These are phyloP conservation scores for Paraconiothyrium brasiliense DNA, from an alignment of 2,329 filamentous ascomycete species.

Conservation along the genomic window DNA sequence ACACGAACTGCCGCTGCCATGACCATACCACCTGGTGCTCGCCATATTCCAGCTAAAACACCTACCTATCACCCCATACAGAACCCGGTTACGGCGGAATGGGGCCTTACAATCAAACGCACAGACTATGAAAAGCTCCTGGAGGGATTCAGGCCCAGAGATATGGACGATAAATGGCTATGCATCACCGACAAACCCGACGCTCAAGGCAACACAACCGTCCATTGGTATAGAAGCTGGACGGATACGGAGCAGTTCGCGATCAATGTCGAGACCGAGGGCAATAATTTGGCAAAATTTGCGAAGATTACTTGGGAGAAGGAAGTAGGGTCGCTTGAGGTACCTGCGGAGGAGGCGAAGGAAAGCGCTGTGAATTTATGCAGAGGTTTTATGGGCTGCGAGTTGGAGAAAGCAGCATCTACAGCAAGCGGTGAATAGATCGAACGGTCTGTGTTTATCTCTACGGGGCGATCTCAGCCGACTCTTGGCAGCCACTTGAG, in stretches of 20 bases:
- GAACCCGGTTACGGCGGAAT: constrained; percentile 4
- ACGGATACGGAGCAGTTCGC: background rate
- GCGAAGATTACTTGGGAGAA: constrained; percentile 4
- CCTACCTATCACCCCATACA: constrained; percentile 3
- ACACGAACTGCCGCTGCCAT: background rate
- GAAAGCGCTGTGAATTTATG: background rate
- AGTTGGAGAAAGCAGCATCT: background rate
- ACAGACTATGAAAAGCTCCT: constrained; percentile 5
- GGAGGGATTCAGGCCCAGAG: background rate
- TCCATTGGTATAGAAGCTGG: constrained; percentile 10
- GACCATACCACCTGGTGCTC: background rate
- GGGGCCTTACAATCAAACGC: constrained; percentile 1
- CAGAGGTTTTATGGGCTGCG: background rate
- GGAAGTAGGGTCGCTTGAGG: background rate
- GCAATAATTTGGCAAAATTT: constrained; percentile 6
- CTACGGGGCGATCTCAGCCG: too few relatives aligned
- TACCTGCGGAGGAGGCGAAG: constrained; percentile 7
- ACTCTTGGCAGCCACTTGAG: too few relatives aligned
- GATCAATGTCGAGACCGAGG: background rate
- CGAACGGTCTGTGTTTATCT: too few relatives aligned
- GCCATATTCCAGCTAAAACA: background rate
- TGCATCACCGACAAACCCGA: background rate
- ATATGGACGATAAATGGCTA: constrained; percentile 11
- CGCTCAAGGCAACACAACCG: constrained; percentile 8
- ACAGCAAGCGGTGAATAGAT: background rate